These are phyloP conservation scores for Colletotrichum cordylinicola DNA, from an alignment of 2,329 filamentous ascomycete species.

Conservation along the genomic window DNA sequence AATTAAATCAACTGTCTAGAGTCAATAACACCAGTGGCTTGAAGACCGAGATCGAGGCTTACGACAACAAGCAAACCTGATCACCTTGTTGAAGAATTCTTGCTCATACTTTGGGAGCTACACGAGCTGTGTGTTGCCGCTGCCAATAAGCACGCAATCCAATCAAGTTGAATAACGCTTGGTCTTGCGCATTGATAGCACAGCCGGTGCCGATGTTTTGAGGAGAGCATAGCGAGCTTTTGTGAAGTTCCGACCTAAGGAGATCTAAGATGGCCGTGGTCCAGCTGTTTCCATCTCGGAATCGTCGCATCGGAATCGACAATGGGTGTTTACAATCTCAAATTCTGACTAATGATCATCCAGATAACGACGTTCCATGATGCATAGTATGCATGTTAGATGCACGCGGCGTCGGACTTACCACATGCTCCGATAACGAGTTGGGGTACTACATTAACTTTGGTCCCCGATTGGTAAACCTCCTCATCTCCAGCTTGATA, in stretches of 20 bases:
- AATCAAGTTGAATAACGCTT: not conserved
- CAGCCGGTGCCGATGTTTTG: accelerated
- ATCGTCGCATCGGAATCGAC: not conserved
- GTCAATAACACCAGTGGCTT: too few species aligned
- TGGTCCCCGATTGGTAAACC: not conserved
- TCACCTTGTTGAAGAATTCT: not conserved
- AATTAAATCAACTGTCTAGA: too few species aligned
- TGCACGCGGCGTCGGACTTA: not conserved
- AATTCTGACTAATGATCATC: not conserved
- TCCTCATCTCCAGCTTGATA: not conserved
- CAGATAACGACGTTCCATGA: not conserved
- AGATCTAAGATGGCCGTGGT: accelerated
- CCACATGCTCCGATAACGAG: not conserved
- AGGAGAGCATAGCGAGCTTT: accelerated
- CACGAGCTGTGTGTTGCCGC: not conserved
- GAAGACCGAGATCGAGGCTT: too few species aligned
- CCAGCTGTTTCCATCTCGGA: accelerated
- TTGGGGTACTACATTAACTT: not conserved
- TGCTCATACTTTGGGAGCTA: not conserved
- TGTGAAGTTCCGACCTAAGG: accelerated
- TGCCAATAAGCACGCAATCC: too few species aligned
- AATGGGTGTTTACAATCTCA: not conserved
- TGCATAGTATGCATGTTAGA: not conserved
- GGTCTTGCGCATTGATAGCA: not conserved
- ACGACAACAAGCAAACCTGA: not conserved